Base-by-base conservation (phyloP, 73 alveolate genomes). In the Blepharisma stoltei region DNA sequence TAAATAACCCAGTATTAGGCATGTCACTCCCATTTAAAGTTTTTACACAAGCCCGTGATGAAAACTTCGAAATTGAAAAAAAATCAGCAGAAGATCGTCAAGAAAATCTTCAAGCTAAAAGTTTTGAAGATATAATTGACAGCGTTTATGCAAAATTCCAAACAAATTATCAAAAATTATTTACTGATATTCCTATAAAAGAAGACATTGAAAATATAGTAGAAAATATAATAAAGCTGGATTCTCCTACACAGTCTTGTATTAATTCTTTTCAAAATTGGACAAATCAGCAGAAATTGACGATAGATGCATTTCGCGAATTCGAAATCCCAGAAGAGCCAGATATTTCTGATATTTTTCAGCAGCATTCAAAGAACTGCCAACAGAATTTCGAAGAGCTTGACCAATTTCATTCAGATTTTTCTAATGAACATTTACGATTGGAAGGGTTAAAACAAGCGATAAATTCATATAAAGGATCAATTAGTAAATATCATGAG, bases 391-490 rank as follows among this genome's bases (percentile, higher is more conserved):
- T 60, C 73, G 23, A 14, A 25, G 73, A 25, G 23, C 23, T 60
- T 60, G 45, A 60, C 37, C 18, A 60, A 25, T 8, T 38, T 60
- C 46, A n/a, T 60, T 60, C 23, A 60, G 73, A 60, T 1, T n/a
- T 60, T 60, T 14, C 14, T 0, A 38, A 60, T 14, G 73, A 60
- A 5, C 73, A 60, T 8, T 60, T 60, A 5, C 38, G 73, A 60
- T 25, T 60, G 37, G 73, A 60, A 60, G 73, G 73, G 2, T 25
- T 60, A 25, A 60, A 60, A 60, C 46, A 60, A 60, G 73, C 73
- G 3, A 8, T 60, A 25, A 60, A 60, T 60, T 14, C 73, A 14
- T 60, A 60, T 25, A 60, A 60, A 25, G 46, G 38, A 3, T 14
- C 73, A 14, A 38, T 60, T 18, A 38, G 5, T 8, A 38, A 60